phyloP scores from a whole-genome alignment of 768 basidiomycete genomes.

The Lactifluus echinatus region DNA sequence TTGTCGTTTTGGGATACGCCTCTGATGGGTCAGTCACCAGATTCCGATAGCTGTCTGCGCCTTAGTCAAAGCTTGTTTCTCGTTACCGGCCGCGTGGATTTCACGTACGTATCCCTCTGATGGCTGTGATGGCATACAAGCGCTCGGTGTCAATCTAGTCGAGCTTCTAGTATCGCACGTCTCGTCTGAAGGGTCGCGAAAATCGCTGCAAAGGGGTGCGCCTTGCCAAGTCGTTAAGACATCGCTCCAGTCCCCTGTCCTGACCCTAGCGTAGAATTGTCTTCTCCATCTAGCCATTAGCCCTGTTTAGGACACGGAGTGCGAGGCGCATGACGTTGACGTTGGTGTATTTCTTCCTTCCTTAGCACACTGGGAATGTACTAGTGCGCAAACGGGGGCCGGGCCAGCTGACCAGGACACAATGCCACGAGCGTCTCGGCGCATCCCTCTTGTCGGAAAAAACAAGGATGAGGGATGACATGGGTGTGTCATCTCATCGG shows the following conservation, averaged over 20 bases:
- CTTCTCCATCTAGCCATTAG: neutral
- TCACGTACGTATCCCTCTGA: constrained; percentile 5
- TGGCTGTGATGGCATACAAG: neutral
- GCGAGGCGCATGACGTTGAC: neutral
- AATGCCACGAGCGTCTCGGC: constrained; percentile 1
- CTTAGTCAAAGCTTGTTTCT: constrained; percentile 6
- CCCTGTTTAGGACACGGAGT: neutral
- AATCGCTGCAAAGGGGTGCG: neutral
- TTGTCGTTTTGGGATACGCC: constrained; percentile 5
- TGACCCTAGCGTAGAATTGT: neutral
- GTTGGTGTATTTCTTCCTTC: too few species aligned
- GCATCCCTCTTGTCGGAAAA: neutral
- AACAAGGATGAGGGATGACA: neutral
- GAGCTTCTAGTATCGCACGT: constrained; percentile 5
- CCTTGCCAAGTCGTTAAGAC: neutral
- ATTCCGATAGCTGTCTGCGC: constrained; percentile 4
- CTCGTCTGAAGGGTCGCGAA: neutral
- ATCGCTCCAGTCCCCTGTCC: neutral
- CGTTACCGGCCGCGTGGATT: constrained; percentile 7
- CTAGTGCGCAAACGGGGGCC: neutral
- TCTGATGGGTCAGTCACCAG: constrained; percentile 8
- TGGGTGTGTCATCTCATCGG: neutral
- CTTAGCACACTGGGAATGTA: neutral
- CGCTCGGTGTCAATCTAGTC: neutral
- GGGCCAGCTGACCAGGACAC: constrained; percentile 2